Conservation (phyloP, 805 yeast species). For the Wickerhamomyces rabaulensis region DNA sequence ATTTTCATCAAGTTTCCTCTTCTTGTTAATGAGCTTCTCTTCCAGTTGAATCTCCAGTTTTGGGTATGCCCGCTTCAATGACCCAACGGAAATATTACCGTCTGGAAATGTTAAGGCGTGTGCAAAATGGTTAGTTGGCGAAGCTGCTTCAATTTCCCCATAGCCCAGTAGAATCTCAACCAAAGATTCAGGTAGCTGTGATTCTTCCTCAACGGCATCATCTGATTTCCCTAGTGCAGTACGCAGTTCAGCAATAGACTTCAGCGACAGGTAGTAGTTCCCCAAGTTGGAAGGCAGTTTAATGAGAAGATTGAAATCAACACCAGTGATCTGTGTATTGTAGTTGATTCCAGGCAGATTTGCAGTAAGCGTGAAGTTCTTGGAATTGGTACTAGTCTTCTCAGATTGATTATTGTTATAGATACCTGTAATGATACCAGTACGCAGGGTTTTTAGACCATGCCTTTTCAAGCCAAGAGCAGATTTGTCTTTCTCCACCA, state of each 20-base stretch:
- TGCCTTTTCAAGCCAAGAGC: conserved; percentile 4
- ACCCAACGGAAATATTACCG: not conserved
- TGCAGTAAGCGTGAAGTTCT: not conserved
- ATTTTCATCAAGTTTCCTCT: conserved; percentile 4
- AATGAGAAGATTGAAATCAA: conserved; percentile 22
- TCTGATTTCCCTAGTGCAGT: not conserved
- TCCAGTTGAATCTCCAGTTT: not conserved
- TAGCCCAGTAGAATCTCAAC: conserved; percentile 27
- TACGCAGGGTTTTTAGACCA: conserved; percentile 4
- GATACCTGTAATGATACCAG: not conserved
- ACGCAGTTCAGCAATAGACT: conserved; percentile 3
- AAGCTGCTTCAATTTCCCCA: conserved; percentile 17
- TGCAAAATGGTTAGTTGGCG: not conserved
- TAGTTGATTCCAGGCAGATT: not conserved
- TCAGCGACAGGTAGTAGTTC: not conserved
- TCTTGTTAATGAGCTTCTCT: conserved; percentile 1
- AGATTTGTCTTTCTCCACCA: conserved; percentile 6
- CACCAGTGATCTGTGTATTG: not conserved
- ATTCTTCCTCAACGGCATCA: not conserved
- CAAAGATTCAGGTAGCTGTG: conserved; percentile 32
- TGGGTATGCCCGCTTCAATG: not conserved
- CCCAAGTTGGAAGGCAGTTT: conserved; percentile 13
- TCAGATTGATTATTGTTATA: not conserved
- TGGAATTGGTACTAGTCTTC: not conserved
- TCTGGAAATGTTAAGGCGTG: not conserved